phyloP scores from a whole-genome alignment of 2,329 filamentous ascomycete genomes.

The Thelonectria olida region DNA sequence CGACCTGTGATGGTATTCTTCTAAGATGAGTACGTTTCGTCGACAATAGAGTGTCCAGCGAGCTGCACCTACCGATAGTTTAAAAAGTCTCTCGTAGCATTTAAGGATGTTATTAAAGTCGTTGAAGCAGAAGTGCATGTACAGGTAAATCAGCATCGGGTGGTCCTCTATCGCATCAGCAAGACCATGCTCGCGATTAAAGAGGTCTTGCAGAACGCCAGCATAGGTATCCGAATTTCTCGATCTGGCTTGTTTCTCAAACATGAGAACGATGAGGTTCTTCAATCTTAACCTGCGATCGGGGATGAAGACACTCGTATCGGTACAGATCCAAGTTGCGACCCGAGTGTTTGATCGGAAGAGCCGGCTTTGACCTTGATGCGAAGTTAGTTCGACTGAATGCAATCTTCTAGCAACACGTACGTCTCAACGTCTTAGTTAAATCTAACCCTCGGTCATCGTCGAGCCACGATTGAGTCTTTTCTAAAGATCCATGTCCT shows the following conservation, averaged over 20 bases:
- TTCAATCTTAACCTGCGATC: not conserved
- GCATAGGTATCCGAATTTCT: not conserved
- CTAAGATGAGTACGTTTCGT: not conserved
- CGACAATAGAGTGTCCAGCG: not conserved
- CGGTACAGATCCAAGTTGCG: constrained; percentile 10
- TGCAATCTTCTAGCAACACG: not conserved
- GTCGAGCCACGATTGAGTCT: not conserved
- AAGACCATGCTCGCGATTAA: not conserved
- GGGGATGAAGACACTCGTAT: not conserved
- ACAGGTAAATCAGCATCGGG: constrained; percentile 10
- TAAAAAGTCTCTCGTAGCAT: constrained; percentile 1
- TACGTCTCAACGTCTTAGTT: not conserved
- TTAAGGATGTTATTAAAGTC: not conserved
- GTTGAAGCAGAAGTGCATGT: constrained; percentile 5
- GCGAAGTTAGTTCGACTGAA: not conserved
- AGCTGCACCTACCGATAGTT: not conserved
- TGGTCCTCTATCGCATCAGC: constrained; percentile 5
- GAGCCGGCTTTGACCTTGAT: not conserved
- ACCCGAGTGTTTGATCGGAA: constrained; percentile 6
- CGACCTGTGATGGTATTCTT: constrained; percentile 5
- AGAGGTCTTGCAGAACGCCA: not conserved
- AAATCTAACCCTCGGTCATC: not conserved
- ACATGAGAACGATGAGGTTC: constrained; percentile 7
- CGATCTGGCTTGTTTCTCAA: not conserved
- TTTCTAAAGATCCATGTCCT: not conserved